These are phyloP conservation scores for Sequoiadendron giganteum DNA, from an alignment of 75 land plant genomes.

Conservation along the genomic window DNA sequence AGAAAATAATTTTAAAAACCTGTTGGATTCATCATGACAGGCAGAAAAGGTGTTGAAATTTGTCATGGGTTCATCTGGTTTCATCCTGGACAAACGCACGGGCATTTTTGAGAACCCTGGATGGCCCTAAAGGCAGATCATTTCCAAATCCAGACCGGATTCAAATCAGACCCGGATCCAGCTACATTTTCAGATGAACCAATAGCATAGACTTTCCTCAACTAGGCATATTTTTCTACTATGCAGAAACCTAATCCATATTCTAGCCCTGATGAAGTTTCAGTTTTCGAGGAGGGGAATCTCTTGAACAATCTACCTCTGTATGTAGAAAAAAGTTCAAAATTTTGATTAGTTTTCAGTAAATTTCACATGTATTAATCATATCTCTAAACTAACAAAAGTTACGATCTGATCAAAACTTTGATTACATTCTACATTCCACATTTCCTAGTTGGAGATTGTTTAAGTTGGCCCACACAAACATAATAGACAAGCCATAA, in stretches of 20 bases:
- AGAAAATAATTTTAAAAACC: too few relatives aligned
- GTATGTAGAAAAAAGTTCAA: not conserved
- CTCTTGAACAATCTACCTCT: not conserved
- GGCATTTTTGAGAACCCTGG: too few relatives aligned
- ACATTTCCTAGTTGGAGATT: not conserved
- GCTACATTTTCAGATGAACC: too few relatives aligned
- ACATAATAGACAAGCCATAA: not conserved
- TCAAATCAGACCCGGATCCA: too few relatives aligned
- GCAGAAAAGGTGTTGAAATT: too few relatives aligned
- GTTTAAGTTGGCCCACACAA: not conserved
- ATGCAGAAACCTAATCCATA: not conserved
- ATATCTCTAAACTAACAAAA: not conserved
- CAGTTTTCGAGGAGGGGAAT: not conserved
- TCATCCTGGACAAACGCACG: too few relatives aligned
- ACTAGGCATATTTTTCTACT: not conserved
- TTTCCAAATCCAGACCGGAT: too few relatives aligned
- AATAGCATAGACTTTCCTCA: not conserved
- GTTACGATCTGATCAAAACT: not conserved
- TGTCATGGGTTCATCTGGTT: too few relatives aligned
- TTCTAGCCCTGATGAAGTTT: not conserved
- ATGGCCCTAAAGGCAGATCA: too few relatives aligned
- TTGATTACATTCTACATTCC: not conserved
- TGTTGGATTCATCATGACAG: too few relatives aligned
- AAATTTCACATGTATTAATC: not conserved
- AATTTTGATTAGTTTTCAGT: not conserved